Evolutionary conservation across 2,329 filamentous ascomycete species (phyloP).

Genomic region (Aspergillus sp.): DNA sequence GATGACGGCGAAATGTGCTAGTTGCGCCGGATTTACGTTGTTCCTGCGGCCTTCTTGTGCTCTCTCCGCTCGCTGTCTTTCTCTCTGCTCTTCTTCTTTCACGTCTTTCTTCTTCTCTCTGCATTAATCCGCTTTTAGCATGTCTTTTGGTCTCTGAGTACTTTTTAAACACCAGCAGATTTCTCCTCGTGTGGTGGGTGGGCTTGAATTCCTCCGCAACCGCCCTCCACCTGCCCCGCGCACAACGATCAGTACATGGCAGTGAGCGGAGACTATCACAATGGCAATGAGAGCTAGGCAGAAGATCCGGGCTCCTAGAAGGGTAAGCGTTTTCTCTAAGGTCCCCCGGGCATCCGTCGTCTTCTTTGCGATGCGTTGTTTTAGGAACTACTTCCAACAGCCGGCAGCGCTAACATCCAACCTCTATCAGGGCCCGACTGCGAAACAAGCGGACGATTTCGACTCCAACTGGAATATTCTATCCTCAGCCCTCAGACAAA

Average conservation of each 20-base stretch:
- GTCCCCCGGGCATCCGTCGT: background rate
- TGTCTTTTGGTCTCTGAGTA: too few species aligned
- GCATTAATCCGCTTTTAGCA: background rate
- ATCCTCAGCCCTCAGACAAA: constrained; percentile 73
- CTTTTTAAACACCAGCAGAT: too few species aligned
- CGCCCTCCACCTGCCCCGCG: constrained; percentile 13
- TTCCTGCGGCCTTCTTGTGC: constrained; percentile 17
- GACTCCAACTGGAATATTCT: constrained; percentile 81
- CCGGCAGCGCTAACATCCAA: background rate
- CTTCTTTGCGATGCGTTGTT: background rate
- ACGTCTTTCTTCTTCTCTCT: background rate
- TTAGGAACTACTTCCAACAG: background rate
- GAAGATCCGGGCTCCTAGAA: constrained; percentile 66
- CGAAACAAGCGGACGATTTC: constrained; percentile 68
- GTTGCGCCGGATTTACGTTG: constrained; percentile 25
- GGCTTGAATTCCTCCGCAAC: background rate
- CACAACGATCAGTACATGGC: constrained; percentile 10
- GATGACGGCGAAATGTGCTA: constrained; percentile 11
- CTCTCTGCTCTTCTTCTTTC: background rate
- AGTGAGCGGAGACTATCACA: constrained; percentile 8
- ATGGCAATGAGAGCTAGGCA: constrained; percentile 57
- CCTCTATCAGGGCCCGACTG: constrained; percentile 50
- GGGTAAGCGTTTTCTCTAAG: constrained; percentile 50
- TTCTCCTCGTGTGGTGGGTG: too few species aligned
- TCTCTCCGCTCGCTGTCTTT: constrained; percentile 16